Evolutionary conservation across 495 filamentous ascomycete species (phyloP), one percentile per base, ranked within the genome.

Genomic region (Xylaria bambusicola): DNA sequence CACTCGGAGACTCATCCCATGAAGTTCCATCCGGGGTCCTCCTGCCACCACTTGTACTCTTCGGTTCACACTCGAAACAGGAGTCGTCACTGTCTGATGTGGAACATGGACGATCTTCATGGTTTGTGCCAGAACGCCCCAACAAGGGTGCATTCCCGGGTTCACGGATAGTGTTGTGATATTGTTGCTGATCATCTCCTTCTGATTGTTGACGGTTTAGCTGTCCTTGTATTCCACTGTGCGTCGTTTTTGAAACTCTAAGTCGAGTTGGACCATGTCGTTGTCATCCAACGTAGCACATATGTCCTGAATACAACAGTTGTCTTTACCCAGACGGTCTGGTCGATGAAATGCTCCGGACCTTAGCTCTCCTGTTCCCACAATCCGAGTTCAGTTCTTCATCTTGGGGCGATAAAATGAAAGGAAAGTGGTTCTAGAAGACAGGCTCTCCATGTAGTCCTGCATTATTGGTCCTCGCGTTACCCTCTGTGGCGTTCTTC

Each of bases 131-230:
- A 20, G 24, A 52, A 9, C 44, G 62, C 12, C 62, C 64, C 24
- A 36, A 35, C 17, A 12, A 50, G 20, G 0, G 41, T 0, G 60
- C 52, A 24, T 29, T 41, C 3, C 56, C 9, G 44, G 45, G 40
- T 76, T 70, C 63, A 84, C 79, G 12, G 60, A 71, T 56, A 80
- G 82, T n/a, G n/a, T n/a, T n/a, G n/a, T n/a, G n/a, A n/a, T n/a
- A n/a, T n/a, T 52, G 55, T 82, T 1, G 67, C 70, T 2, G 75
- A 82, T 47, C 79, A 82, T 59, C 70, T 84, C 6, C 68, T 65
- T 0, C 56, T 80, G 10, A 62, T 66, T 8, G 74, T 78, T 10
- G 73, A 73, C 33, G 75, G 76, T 20, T 73, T 65, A 6, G 74
- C 56, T 27, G 66, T 82, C 10, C 46, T 61, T 0, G 62, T 84